Base-by-base conservation (phyloP, 2,329 filamentous ascomycete genomes). In the Aspergillus intermedius region DNA sequence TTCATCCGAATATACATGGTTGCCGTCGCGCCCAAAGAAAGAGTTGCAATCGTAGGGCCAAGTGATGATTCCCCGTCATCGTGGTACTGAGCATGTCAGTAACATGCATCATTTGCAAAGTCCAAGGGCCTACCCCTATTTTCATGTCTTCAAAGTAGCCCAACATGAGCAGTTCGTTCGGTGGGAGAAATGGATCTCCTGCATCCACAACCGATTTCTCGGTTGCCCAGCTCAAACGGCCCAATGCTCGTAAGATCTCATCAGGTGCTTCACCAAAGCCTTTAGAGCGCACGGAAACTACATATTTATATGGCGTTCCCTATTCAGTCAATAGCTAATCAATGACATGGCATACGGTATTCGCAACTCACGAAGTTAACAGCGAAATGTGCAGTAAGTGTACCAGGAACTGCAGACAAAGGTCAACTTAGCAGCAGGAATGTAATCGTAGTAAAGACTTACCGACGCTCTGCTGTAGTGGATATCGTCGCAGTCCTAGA, bases 231-330 rank as follows among this genome's bases (percentile, higher is more conserved):
- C 74, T 77, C 19, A 82, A 60, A 7, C 76, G 74, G 1, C 73
- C 72, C 3, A 80, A 66, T 0, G 73, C 71, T 9, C 64, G 60
- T 10, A 69, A 68, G 8, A 82, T 70, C 1, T 66, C 64, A 1
- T 55, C 50, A 1, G 71, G 70, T 1, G 74, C 70, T 23, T 69
- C 65, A 8, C 58, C 57, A 46, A 78, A 77, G 0, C 64, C 59
- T 23, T 63, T 66, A 3, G 71, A 74, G 15, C 69, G 64, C 5
- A 76, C 74, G 1, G 70, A 68, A 5, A 78, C 78, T 28, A 81
- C 69, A 58, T 78, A 82, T 50, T 82, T 81, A 60, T 82, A 82
- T 0, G 77, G 78, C 72, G 79, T 77, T 3, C 79, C 80, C 67
- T 77, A 17, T 15, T 21, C 10, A 4, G 35, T 45, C 12, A 50